phyloP scores from a whole-genome alignment of 2,329 filamentous ascomycete species.

The Aspergillus cejpii region DNA sequence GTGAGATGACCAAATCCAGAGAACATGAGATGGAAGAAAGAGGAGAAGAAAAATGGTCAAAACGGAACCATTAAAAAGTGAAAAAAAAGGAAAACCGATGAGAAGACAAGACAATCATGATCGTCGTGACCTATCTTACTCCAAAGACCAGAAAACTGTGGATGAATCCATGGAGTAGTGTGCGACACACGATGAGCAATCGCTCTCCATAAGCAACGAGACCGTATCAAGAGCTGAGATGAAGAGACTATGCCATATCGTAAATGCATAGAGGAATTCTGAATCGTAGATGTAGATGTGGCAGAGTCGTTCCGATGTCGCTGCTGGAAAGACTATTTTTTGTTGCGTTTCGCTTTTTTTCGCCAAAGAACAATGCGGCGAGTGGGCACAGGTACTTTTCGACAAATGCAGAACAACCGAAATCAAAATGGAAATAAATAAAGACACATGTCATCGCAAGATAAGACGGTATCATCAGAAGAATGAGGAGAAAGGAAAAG shows the following conservation, averaged over 20 bases:
- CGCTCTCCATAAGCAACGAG: slow-evolving; percentile 10
- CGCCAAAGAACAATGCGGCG: slow-evolving; percentile 22
- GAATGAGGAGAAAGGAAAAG: slow-evolving; percentile 18
- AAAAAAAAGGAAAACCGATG: slow-evolving; percentile 21
- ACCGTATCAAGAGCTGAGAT: slow-evolving; percentile 13
- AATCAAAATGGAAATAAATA: slow-evolving; percentile 23
- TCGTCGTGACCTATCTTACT: slow-evolving; percentile 31
- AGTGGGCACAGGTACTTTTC: slow-evolving; percentile 32
- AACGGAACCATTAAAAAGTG: slow-evolving; percentile 15
- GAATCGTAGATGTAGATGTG: slow-evolving; percentile 11
- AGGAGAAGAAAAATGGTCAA: slow-evolving; percentile 27
- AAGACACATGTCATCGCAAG: slow-evolving; percentile 24
- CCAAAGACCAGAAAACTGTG: slow-evolving; percentile 14
- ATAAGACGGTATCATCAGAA: slow-evolving; percentile 29
- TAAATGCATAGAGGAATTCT: slow-evolving; percentile 10
- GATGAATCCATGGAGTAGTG: slow-evolving; percentile 9
- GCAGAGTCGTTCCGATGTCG: slow-evolving; percentile 22
- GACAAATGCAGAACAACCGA: slow-evolving; percentile 27
- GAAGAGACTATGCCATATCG: slow-evolving; percentile 13
- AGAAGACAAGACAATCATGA: slow-evolving; percentile 37
- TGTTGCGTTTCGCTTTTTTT: slow-evolving; percentile 29
- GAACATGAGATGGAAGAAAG: slow-evolving; percentile 23
- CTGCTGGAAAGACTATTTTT: slow-evolving; percentile 27
- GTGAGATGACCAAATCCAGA: slow-evolving; percentile 32
- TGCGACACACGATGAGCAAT: slow-evolving; percentile 15